Conservation (phyloP, 2,329 filamentous ascomycete species). For the Herpotrichia juniperi region DNA sequence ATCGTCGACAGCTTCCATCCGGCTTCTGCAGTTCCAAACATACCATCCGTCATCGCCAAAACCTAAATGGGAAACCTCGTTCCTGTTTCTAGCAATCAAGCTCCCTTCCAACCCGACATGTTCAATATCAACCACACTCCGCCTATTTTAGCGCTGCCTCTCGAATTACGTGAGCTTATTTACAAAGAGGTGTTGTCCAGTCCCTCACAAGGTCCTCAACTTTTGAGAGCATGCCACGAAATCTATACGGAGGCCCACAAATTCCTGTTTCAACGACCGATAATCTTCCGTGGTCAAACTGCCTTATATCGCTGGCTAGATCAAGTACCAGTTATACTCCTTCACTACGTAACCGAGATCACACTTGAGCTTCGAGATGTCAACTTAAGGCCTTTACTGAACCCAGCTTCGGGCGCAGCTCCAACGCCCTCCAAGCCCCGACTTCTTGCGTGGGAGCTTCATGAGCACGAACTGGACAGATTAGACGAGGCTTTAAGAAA, state of each 20-base stretch:
- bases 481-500: conserved; percentile 19
- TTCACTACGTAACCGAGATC: conserved; percentile 24
- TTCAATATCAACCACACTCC: not conserved
- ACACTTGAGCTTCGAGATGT: conserved; percentile 35
- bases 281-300: conserved; percentile 30
- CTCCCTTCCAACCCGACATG: not conserved
- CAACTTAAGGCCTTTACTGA: conserved; percentile 30
- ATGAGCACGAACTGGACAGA: conserved; percentile 27
- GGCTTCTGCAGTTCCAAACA: too few relatives aligned
- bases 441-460: conserved; percentile 30
- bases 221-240: conserved; percentile 34
- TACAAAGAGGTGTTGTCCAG: conserved; percentile 32
- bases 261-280: conserved; percentile 35
- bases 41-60: too few relatives aligned
- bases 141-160: conserved; percentile 27
- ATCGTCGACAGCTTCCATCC: too few relatives aligned
- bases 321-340: conserved; percentile 15
- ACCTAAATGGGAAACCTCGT: not conserved
- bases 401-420: not conserved
- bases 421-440: conserved; percentile 1
- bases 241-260: conserved; percentile 33
- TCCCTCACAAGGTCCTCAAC: conserved; percentile 18
- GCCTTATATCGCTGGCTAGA: conserved; percentile 31
- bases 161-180: conserved; percentile 38
- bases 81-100: not conserved